These are phyloP conservation scores for Globisporangium iwayamae DNA, from an alignment of 352 stramenopile species.

Conservation along the genomic window DNA sequence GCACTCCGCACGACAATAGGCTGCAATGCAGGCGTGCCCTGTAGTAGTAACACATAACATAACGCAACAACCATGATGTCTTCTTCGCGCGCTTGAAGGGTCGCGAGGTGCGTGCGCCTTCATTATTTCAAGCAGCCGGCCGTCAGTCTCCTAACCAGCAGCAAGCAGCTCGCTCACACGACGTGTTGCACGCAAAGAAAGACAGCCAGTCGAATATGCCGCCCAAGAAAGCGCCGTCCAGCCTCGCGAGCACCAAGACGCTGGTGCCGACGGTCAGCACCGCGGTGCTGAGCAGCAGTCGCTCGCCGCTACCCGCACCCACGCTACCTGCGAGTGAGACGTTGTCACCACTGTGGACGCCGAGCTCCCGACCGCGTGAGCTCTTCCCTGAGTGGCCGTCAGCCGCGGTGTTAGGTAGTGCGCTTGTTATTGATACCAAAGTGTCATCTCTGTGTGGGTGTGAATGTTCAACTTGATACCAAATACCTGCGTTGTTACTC, in stretches of 20 bases:
- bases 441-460: neutral
- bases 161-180: no score
- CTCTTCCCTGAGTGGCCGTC: conserved; percentile 68
- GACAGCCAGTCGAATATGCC: neutral
- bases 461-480: neutral
- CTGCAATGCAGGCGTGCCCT: no score
- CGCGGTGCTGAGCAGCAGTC: conserved; percentile 1
- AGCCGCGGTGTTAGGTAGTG: conserved; percentile 17
- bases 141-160: no score
- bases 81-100: no score
- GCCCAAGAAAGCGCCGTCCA: conserved; percentile 16
- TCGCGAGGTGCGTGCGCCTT: no score
- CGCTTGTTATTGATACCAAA: neutral
- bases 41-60: no score
- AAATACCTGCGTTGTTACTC: neutral
- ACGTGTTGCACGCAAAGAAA: no score
- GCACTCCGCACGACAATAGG: no score
- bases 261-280: conserved; percentile 3
- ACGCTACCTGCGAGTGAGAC: conserved; percentile 27
- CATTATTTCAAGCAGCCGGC: no score
- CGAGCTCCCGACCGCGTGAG: conserved; percentile 25
- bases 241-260: conserved; percentile 14
- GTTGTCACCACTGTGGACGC: conserved; percentile 41
- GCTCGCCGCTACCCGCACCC: conserved; percentile 23
- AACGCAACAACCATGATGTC: no score